Evolutionary conservation across 78 protist species (phyloP).

Genomic region (Bodo saltans): DNA sequence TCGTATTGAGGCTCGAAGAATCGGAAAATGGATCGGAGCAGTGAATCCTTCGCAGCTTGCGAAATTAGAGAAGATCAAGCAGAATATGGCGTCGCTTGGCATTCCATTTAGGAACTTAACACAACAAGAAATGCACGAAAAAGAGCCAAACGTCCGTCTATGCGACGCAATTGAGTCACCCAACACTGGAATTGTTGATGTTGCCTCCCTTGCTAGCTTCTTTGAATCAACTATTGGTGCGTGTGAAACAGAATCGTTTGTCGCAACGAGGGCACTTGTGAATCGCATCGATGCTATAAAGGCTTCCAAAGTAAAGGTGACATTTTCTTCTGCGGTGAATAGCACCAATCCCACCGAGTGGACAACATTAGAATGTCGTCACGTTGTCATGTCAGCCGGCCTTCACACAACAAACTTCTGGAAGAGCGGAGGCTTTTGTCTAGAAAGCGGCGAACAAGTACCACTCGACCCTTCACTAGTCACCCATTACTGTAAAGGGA

Average conservation of each 20-base stretch:
- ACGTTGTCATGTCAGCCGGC: neutral
- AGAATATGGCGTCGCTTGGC: neutral
- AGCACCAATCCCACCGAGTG: too few species aligned
- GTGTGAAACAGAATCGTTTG: too few species aligned
- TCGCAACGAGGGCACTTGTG: too few species aligned
- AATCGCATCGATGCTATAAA: neutral
- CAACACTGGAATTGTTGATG: slow-evolving; percentile 2
- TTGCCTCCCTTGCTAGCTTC: neutral
- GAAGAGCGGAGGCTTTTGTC: too few species aligned
- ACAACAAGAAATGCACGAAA: neutral
- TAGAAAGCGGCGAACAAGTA: too few species aligned
- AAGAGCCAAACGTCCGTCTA: neutral
- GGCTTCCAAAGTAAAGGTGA: too few species aligned
- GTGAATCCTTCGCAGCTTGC: neutral
- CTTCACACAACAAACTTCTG: neutral
- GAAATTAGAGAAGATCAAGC: neutral
- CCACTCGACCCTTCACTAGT: too few species aligned
- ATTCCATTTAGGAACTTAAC: neutral
- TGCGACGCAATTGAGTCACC: too few species aligned
- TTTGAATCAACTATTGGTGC: too few species aligned
- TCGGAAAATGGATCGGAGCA: slow-evolving; percentile 24
- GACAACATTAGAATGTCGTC: neutral
- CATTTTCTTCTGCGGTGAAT: too few species aligned
- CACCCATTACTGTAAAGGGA: neutral
- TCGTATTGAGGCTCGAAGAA: neutral